Percentiles rank a stretch among this genome's conserved stretches.
These are phyloP conservation scores for Stevia rebaudiana DNA, from an alignment of 140 eudicot species.

Conservation along the genomic window DNA sequence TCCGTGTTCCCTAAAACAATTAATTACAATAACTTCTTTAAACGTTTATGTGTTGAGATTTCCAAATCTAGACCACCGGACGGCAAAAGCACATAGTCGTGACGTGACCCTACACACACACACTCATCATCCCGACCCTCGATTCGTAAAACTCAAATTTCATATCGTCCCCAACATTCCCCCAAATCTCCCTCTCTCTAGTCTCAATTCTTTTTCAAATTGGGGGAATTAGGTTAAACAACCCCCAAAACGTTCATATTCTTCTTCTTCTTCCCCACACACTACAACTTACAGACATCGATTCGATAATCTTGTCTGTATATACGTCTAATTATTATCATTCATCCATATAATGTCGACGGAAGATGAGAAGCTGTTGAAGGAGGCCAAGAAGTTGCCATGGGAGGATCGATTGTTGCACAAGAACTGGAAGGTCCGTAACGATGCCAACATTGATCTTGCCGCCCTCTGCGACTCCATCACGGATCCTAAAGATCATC, in stretches of 20 bases:
- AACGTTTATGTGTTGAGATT: conserved; percentile 6
- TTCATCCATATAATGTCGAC: conserved; percentile 25
- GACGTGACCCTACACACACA: conserved; percentile 19
- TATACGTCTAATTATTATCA: background rate
- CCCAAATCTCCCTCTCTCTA: conserved; percentile 7
- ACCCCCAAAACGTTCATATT: background rate
- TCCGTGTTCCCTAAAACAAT: too few relatives aligned
- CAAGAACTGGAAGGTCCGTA: conserved; percentile 98
- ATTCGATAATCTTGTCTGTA: background rate
- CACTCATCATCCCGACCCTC: background rate
- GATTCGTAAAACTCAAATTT: conserved; percentile 17
- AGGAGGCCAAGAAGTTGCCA: conserved; percentile 90
- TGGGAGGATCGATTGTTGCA: conserved; percentile 96
- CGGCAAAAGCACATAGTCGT: conserved; percentile 13
- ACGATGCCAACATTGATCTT: conserved; percentile 93
- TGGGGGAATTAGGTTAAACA: conserved; percentile 8
- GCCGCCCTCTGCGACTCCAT: conserved; percentile 72
- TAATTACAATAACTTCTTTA: too few relatives aligned
- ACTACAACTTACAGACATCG: conserved; percentile 1
- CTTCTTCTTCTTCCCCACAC: conserved; percentile 5
- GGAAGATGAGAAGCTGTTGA: conserved; percentile 95
- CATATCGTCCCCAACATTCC: conserved; percentile 10
- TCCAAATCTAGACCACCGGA: conserved; percentile 27
- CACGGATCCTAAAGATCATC: conserved; percentile 90
- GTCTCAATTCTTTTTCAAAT: conserved; percentile 16